Percentiles rank a stretch among this genome's conserved stretches.
phyloP scores from a whole-genome alignment of 2,329 filamentous ascomycete species.

The Zasmidium citrigriseum region DNA sequence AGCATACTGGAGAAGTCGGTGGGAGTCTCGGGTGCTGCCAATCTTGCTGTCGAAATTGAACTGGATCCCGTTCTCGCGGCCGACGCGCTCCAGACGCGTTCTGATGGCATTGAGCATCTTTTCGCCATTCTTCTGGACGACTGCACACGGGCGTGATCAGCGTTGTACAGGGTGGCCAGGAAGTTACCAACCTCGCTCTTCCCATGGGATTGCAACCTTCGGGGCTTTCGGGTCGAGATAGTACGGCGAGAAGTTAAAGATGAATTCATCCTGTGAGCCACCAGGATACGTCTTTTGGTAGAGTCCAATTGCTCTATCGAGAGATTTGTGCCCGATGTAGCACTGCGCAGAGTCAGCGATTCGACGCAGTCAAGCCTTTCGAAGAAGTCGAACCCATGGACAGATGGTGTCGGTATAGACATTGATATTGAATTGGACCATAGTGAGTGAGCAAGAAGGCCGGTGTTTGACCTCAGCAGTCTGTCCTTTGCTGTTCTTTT shows the following conservation, averaged over 20 bases:
- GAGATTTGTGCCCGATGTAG: slow-evolving; percentile 43
- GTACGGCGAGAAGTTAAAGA: slow-evolving; percentile 41
- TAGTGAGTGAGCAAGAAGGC: neutral
- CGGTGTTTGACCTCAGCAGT: neutral
- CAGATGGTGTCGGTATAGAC: slow-evolving; percentile 29
- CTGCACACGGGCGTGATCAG: neutral
- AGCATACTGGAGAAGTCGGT: slow-evolving; percentile 35
- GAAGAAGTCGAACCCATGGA: slow-evolving; percentile 12
- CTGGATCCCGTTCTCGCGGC: slow-evolving; percentile 36
- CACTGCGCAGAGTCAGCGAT: slow-evolving; percentile 19
- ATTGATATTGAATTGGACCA: slow-evolving; percentile 21
- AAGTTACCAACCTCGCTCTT: neutral
- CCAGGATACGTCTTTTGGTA: slow-evolving; percentile 45
- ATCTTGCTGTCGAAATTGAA: slow-evolving; percentile 38
- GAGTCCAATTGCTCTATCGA: slow-evolving; percentile 41
- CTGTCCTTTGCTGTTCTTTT: neutral
- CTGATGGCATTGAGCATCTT: slow-evolving; percentile 31
- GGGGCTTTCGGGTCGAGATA: slow-evolving; percentile 36
- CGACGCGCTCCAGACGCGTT: slow-evolving; percentile 32
- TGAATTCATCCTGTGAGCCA: slow-evolving; percentile 38
- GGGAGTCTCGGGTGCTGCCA: slow-evolving; percentile 39
- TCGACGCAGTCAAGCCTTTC: neutral
- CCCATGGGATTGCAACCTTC: neutral
- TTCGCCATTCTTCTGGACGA: slow-evolving; percentile 23
- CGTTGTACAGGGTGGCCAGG: neutral